Evolutionary conservation across 768 basidiomycete species (phyloP), one percentile per base, ranked within the genome.

Genomic region (Podaxis sp.): DNA sequence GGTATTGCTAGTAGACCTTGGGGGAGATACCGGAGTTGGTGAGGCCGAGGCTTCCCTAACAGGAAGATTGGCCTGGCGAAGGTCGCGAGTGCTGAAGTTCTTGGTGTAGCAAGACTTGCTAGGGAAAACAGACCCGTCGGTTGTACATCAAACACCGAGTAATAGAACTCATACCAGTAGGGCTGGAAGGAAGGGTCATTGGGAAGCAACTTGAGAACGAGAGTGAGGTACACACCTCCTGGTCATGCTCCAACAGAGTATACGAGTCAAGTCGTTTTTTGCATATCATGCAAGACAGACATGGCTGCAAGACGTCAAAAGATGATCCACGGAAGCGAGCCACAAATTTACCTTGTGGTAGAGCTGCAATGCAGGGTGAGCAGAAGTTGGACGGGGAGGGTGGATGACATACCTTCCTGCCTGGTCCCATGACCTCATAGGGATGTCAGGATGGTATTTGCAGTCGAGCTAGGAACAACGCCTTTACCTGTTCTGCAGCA

Each of bases 31-130:
- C 22, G 79, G 79, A 15, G 54, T 55, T 20, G 60, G 60, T n/a
- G 52, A 55, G 15, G 41, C 38, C 3, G 60, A 55, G 6, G 60
- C 2, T 36, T 62, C 61, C 37, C 44, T 55, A 37, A 84, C 72
- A 26, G 88, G 85, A 10, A 90, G 83, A 70, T 90, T 90, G 59
- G 87, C 87, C 58, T 87, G 84, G 56, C 90, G 84, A 36, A 91
- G 81, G 69, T 90, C 86, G 58, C 83, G 81, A 8, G 89, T 92
- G 22, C 91, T 93, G 67, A 94, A 95, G 66, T 79, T 84, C 79
- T 87, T 90, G 57, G 85, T 71, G 71, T 96, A 92, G 69, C 94
- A 96, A 52, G 80, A 77, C 80, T 94, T 95, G 77, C 94, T 95
- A 73, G 60, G 15, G 57, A 30, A 60, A 13, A 60, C 26, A 58